A percentile compares a stretch with the other conserved stretches of the same genome.
Conservation (phyloP, 768 basidiomycete genomes). For the Hericium rajendrae region DNA sequence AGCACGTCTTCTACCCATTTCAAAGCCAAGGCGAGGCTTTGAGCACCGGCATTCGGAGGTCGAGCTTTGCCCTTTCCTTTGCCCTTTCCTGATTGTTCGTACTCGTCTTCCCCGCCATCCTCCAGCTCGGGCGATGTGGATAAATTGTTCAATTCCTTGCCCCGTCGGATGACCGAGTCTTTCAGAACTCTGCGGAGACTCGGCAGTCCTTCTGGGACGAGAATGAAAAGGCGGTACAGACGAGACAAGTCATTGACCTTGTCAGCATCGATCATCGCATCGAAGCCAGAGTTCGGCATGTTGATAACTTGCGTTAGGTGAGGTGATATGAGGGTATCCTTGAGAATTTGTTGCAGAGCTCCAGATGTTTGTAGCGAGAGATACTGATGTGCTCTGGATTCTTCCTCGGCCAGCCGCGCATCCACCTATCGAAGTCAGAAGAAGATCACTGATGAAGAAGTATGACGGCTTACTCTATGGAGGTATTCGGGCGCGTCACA, state of each 20-base stretch:
- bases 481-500: slow-evolving; percentile 82
- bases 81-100: slow-evolving; percentile 28
- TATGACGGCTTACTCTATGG: slow-evolving; percentile 44
- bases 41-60: slow-evolving; percentile 27
- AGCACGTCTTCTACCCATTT: slow-evolving; percentile 93
- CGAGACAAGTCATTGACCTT: slow-evolving; percentile 69
- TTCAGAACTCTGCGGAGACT: slow-evolving; percentile 59
- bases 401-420: slow-evolving; percentile 71
- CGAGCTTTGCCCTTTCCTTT: slow-evolving; percentile 46
- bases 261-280: slow-evolving; percentile 77
- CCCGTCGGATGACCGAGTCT: slow-evolving; percentile 61
- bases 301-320: slow-evolving; percentile 69
- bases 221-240: slow-evolving; percentile 65
- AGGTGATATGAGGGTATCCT: slow-evolving; percentile 65
- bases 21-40: slow-evolving; percentile 54
- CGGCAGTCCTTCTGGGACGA: slow-evolving; percentile 57
- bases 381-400: slow-evolving; percentile 78
- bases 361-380: slow-evolving; percentile 64
- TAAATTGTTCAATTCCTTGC: slow-evolving; percentile 67
- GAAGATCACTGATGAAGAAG: background rate
- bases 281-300: slow-evolving; percentile 78
- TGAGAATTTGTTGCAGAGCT: slow-evolving; percentile 65
- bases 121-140: slow-evolving; percentile 28
- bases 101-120: slow-evolving; percentile 25
- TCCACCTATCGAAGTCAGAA: slow-evolving; percentile 50